phyloP scores from a whole-genome alignment of 768 basidiomycete genomes.

The Artomyces pyxidatus region DNA sequence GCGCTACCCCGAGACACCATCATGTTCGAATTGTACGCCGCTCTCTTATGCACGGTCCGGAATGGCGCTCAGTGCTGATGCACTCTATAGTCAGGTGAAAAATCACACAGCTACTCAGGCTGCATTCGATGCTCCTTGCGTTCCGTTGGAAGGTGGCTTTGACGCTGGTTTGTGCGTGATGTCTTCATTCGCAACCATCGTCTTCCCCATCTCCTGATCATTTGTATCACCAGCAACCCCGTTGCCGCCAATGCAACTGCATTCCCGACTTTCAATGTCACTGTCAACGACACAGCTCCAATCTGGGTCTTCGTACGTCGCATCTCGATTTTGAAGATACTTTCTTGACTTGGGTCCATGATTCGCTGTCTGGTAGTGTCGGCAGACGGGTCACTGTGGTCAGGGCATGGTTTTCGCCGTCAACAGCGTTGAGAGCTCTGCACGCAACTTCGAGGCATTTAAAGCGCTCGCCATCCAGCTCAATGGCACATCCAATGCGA shows the following conservation, averaged over 20 bases:
- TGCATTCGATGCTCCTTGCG: constrained; percentile 52
- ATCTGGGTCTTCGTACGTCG: constrained; percentile 50
- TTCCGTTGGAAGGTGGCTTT: constrained; percentile 35
- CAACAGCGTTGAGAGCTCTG: constrained; percentile 44
- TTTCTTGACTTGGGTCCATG: constrained; percentile 15
- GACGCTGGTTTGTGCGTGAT: constrained; percentile 50
- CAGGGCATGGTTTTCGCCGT: constrained; percentile 38
- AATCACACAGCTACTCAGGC: constrained; percentile 64
- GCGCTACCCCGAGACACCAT: constrained; percentile 48
- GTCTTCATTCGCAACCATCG: too few species aligned
- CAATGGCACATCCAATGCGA: constrained; percentile 37
- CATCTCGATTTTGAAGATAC: constrained; percentile 15
- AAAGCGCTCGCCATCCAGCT: constrained; percentile 43
- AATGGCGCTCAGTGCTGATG: too few species aligned
- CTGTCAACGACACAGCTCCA: constrained; percentile 49
- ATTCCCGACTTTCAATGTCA: constrained; percentile 50
- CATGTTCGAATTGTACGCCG: constrained; percentile 54
- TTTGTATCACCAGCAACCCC: constrained; percentile 21
- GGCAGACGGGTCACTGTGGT: constrained; percentile 34
- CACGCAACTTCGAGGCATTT: constrained; percentile 49
- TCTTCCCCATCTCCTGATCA: background rate
- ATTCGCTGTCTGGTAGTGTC: constrained; percentile 34
- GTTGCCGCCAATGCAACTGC: constrained; percentile 35
- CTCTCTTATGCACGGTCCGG: too few species aligned
- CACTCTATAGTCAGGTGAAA: constrained; percentile 42